Percentiles rank a stretch among this genome's conserved stretches.
These are phyloP conservation scores for Cryptosporidium viatorum DNA, from an alignment of 169 alveolate genomes.

Conservation along the genomic window DNA sequence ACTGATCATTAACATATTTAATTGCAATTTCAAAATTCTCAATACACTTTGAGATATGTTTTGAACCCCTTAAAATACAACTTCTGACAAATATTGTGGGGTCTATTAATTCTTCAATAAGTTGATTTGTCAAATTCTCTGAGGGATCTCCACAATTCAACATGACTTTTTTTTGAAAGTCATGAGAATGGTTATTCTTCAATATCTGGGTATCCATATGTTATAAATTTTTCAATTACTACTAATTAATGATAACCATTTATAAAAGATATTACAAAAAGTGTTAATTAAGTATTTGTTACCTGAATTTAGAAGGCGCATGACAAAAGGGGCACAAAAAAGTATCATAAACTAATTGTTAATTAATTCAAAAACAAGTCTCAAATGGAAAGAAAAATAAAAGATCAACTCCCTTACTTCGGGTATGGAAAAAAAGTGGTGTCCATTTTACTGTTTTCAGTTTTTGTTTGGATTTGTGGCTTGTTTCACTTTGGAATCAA, in stretches of 20 bases:
- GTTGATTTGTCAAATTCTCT: constrained; percentile 26
- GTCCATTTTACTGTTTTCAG: not conserved
- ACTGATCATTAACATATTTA: constrained; percentile 30
- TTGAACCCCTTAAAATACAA: constrained; percentile 48
- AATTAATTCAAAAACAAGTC: not conserved
- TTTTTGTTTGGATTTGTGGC: constrained; percentile 30
- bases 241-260: not conserved
- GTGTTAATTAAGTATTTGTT: not conserved
- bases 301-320: constrained; percentile 8
- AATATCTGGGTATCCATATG: not conserved
- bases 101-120: constrained; percentile 54
- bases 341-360: not conserved
- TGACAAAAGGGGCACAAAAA: constrained; percentile 17
- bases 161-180: not conserved
- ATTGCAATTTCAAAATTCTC: constrained; percentile 38
- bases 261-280: not conserved
- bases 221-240: not conserved
- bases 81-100: constrained; percentile 61
- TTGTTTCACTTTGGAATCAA: constrained; percentile 4
- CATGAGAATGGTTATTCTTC: not conserved
- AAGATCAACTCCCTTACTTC: constrained; percentile 30
- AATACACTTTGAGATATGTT: constrained; percentile 36
- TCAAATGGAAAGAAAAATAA: not conserved
- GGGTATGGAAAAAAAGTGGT: constrained; percentile 60
- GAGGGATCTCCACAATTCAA: not conserved